A percentile compares a stretch with the other conserved stretches of the same genome.
phyloP scores from a whole-genome alignment of 495 filamentous ascomycete genomes.

The Hamigera avellanea region DNA sequence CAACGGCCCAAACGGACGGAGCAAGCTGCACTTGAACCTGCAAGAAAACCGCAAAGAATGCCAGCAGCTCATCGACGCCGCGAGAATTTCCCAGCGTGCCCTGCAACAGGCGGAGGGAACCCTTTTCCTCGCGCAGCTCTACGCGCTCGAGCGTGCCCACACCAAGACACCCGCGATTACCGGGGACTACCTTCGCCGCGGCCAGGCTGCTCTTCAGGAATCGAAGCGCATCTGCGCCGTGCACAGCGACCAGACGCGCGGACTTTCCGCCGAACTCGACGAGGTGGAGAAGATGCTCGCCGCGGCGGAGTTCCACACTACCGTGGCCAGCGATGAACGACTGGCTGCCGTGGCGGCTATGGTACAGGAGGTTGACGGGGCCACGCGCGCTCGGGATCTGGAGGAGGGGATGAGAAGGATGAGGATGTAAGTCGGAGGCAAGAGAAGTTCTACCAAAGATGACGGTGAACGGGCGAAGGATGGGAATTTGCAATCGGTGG shows the following conservation, averaged over 20 bases:
- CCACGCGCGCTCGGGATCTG: too few relatives aligned
- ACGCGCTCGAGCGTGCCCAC: conserved; percentile 25
- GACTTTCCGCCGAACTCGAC: conserved; percentile 16
- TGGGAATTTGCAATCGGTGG: too few relatives aligned
- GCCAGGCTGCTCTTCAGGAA: conserved; percentile 6
- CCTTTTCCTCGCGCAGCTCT: conserved; percentile 23
- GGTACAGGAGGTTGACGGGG: conserved; percentile 28
- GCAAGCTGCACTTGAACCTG: conserved; percentile 21
- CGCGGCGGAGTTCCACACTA: conserved; percentile 25
- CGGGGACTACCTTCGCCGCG: conserved; percentile 2
- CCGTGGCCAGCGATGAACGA: conserved; percentile 35
- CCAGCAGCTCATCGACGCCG: conserved; percentile 6
- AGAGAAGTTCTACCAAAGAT: too few relatives aligned
- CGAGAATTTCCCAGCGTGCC: conserved; percentile 5
- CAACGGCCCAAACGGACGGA: neutral
- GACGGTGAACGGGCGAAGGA: too few relatives aligned
- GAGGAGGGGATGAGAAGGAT: too few relatives aligned
- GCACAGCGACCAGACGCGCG: conserved; percentile 14
- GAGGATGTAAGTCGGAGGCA: too few relatives aligned
- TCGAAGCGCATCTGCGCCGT: conserved; percentile 16
- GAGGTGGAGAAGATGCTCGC: conserved; percentile 21
- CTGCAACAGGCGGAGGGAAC: conserved; percentile 18
- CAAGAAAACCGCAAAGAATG: conserved; percentile 22
- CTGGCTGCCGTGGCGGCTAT: conserved; percentile 39
- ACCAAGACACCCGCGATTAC: neutral